Evolutionary conservation across 768 basidiomycete genomes (phyloP), one percentile per base, ranked within the genome.

Genomic region (Leccinum rimulosum): DNA sequence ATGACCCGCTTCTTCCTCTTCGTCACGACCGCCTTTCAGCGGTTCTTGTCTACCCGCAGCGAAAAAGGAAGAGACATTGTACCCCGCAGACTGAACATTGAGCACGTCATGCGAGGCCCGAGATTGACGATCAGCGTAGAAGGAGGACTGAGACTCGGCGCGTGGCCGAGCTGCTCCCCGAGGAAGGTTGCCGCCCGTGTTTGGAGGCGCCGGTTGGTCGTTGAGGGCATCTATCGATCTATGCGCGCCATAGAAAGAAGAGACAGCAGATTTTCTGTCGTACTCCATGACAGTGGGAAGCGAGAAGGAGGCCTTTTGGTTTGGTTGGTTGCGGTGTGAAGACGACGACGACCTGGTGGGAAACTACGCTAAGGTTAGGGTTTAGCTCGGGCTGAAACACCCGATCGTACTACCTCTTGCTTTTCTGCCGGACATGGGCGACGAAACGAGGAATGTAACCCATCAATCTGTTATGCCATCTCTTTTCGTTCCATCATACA

Each of bases 231-330:
- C 86, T 60, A 79, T 66, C n/a, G 89, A 81, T 70, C 84, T 84
- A 38, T 83, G 82, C 35, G 64, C 72, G 22, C 84, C 87, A 62
- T 90, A 91, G 78, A 91, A 92, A 4, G 89, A 91, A 9, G 90
- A 91, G 5, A 88, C 87, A 1, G 82, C 82, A 5, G 91, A 90
- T 73, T 88, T 89, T 68, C 88, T 82, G 75, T 91, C 90, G 66
- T 82, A 79, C 63, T 91, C 89, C 89, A 90, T 91, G 22, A 49
- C 50, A 30, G 17, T 54, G 33, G 31, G 55, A 38, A 30, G 51
- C 38, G 53, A 31, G 38, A 40, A 40, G 38, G 38, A 40, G 38
- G 0, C 8, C 1, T 3, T 35, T 35, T 35, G 5, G 33, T 12
- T 14, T 35, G 33, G 27, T n/a, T 40, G 38, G 38, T 45, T 19